Evolutionary conservation across 2,329 filamentous ascomycete species (phyloP).

Genomic region (Diaporthe ampelina): DNA sequence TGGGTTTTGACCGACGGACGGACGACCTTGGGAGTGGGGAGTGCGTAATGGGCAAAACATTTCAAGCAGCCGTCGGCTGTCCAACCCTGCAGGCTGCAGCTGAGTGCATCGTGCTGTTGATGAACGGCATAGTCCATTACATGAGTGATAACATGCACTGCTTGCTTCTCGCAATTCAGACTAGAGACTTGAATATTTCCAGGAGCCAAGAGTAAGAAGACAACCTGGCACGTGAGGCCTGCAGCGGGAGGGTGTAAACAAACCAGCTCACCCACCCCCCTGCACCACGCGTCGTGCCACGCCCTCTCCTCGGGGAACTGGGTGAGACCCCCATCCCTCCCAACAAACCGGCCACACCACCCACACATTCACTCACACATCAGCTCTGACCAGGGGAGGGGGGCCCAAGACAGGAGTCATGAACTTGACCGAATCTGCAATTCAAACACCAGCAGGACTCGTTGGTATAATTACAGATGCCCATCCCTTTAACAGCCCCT

Average conservation of each 20-base stretch:
- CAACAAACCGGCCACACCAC: slow-evolving; percentile 11
- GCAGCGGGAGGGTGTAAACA: slow-evolving; percentile 19
- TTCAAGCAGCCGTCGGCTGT: slow-evolving; percentile 15
- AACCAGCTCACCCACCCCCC: slow-evolving; percentile 11
- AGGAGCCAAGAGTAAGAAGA: not conserved
- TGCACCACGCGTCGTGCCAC: slow-evolving; percentile 36
- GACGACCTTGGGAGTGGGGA: not conserved
- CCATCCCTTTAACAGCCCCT: slow-evolving; percentile 27
- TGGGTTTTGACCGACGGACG: not conserved
- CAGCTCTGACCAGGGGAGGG: no score
- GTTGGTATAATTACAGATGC: slow-evolving; percentile 54
- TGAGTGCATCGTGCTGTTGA: not conserved
- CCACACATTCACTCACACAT: not conserved
- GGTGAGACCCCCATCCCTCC: slow-evolving; percentile 12
- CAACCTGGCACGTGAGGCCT: slow-evolving; percentile 19
- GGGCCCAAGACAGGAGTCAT: not conserved
- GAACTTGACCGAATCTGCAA: slow-evolving; percentile 25
- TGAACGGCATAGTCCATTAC: not conserved
- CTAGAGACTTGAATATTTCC: not conserved
- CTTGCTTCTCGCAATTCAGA: not conserved
- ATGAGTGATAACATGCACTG: not conserved
- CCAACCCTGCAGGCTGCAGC: not conserved
- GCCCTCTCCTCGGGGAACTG: not conserved
- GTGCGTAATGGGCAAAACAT: not conserved
- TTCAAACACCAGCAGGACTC: slow-evolving; percentile 39